A percentile compares a stretch with the other conserved stretches of the same genome.
Evolutionary conservation across 225 moss, liverwort and hornwort genomes (phyloP).

Genomic region (Ulota crispa): DNA sequence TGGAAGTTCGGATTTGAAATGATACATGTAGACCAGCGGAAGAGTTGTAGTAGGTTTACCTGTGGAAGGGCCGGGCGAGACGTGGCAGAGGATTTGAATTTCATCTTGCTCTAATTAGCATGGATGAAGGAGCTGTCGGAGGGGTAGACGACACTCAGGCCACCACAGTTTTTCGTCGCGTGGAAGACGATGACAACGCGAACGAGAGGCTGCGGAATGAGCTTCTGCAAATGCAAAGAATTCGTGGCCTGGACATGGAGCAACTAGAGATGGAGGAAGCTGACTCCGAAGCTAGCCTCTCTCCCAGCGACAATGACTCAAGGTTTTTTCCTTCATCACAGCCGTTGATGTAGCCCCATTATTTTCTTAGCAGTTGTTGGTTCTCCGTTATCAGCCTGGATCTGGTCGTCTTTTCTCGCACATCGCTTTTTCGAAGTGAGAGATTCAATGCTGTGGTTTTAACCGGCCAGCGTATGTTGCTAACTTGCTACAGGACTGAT

Average conservation of each 20-base stretch:
- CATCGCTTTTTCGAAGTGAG: neutral
- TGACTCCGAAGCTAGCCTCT: slow-evolving; percentile 52
- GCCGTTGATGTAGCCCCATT: neutral
- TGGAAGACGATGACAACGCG: slow-evolving; percentile 10
- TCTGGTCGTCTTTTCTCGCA: neutral
- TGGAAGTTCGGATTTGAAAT: slow-evolving; percentile 16
- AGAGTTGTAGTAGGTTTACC: neutral
- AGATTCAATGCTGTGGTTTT: neutral
- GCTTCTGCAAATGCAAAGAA: slow-evolving; percentile 39
- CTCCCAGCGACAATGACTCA: slow-evolving; percentile 59
- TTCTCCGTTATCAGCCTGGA: neutral
- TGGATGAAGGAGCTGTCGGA: slow-evolving; percentile 38
- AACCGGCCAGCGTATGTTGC: neutral
- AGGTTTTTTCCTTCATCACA: slow-evolving; percentile 34
- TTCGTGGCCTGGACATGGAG: slow-evolving; percentile 51
- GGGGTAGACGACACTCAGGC: slow-evolving; percentile 31
- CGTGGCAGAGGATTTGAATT: slow-evolving; percentile 22
- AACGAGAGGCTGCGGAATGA: slow-evolving; percentile 21
- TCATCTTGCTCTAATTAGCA: slow-evolving; percentile 23
- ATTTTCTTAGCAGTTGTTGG: neutral
- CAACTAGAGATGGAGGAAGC: slow-evolving; percentile 76
- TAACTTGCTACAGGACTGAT: neutral
- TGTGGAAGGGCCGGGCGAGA: slow-evolving; percentile 24
- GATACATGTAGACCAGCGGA: slow-evolving; percentile 18
- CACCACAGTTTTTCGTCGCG: slow-evolving; percentile 14